A percentile compares a stretch with the other conserved stretches of the same genome.
These are phyloP conservation scores for Saccharomycopsis fermentans DNA, from an alignment of 805 yeast species.

Conservation along the genomic window DNA sequence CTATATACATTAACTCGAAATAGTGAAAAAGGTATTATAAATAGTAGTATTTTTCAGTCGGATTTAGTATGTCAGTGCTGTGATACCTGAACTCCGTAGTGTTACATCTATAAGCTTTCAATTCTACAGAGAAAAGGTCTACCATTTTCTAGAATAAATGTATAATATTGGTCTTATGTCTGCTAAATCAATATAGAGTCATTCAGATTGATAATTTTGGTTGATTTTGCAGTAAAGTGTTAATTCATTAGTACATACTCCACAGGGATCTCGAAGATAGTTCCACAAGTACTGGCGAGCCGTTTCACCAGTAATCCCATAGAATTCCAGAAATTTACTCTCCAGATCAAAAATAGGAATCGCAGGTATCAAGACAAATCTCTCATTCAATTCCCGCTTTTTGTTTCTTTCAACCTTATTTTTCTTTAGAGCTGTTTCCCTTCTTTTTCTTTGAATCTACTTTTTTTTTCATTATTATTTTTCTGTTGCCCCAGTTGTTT, in stretches of 20 bases:
- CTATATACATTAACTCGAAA: neutral
- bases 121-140: no score
- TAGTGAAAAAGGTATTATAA: neutral
- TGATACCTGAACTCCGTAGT: neutral
- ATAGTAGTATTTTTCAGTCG: neutral
- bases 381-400: no score
- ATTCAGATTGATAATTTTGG: no score
- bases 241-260: neutral
- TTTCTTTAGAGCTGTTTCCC: neutral
- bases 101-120: no score
- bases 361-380: no score
- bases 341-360: no score
- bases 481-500: neutral
- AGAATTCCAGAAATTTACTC: no score
- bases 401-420: neutral
- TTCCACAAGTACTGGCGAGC: neutral
- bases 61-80: neutral
- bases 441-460: neutral
- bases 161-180: neutral
- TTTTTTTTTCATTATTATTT: neutral
- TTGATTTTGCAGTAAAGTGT: neutral
- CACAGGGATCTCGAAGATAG: neutral
- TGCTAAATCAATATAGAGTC: no score
- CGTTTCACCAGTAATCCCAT: neutral
- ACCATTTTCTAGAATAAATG: neutral